Percentiles rank a stretch among this genome's conserved stretches.
Conservation (phyloP, 2,329 filamentous ascomycete genomes). For the Coniochaeta pulveracea region DNA sequence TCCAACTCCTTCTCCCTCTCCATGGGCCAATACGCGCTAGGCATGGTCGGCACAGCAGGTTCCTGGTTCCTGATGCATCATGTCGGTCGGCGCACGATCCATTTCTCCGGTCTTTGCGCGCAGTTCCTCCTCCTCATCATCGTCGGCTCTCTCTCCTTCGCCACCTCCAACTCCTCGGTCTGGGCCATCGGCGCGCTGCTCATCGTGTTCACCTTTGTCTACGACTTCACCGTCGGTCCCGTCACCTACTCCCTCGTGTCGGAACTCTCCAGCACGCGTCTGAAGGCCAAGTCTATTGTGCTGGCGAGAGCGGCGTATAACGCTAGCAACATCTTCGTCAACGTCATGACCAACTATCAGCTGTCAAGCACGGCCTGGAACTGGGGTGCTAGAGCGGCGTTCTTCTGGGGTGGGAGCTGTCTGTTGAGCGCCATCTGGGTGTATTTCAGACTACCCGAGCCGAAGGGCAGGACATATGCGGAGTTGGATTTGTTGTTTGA, state of each 20-base stretch:
- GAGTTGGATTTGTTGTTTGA: conserved; percentile 31
- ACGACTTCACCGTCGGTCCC: conserved; percentile 30
- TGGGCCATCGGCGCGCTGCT: conserved; percentile 35
- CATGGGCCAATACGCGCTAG: conserved; percentile 37
- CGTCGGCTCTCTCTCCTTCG: conserved; percentile 27
- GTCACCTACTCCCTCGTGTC: conserved; percentile 16
- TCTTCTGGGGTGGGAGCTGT: conserved; percentile 36
- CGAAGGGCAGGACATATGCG: conserved; percentile 34
- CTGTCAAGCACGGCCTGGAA: conserved; percentile 33
- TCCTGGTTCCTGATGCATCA: conserved; percentile 38
- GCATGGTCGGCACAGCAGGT: conserved; percentile 35
- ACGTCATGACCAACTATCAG: conserved; percentile 20
- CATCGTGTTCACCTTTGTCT: conserved; percentile 30
- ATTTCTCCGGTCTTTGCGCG: conserved; percentile 31
- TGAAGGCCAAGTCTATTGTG: conserved; percentile 34
- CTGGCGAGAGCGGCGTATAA: conserved; percentile 18
- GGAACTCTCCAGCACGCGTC: conserved; percentile 31
- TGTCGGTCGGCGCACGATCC: conserved; percentile 37
- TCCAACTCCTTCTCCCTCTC: conserved; percentile 31
- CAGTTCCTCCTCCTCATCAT: conserved; percentile 27
- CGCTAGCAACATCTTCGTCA: conserved; percentile 21
- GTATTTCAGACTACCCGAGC: conserved; percentile 40
- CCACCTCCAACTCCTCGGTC: conserved; percentile 17
- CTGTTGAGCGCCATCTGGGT: conserved; percentile 36
- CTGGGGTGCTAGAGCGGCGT: conserved; percentile 34